A percentile compares a stretch with the other conserved stretches of the same genome.
Conservation (phyloP, 176 grass and related monocot genomes). For the Oropetium thomaeum region DNA sequence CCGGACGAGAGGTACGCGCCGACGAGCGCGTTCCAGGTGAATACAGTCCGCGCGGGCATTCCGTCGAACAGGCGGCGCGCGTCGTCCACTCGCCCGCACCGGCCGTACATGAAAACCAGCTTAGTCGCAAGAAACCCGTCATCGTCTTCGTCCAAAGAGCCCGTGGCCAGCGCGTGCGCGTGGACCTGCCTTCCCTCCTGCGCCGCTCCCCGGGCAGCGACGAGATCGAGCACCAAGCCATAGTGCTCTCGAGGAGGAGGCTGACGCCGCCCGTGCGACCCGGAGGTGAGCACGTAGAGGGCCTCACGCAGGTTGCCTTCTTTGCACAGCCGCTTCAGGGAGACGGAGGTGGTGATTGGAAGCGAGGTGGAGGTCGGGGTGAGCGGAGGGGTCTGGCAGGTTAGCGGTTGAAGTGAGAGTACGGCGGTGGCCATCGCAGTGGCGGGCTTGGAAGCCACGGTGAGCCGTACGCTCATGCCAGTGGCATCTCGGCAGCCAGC, state of each 20-base stretch:
- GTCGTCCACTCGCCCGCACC: conserved; percentile 47
- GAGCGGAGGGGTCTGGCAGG: neutral
- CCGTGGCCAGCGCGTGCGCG: conserved; percentile 43
- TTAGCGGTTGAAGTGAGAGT: neutral
- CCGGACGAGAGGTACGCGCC: conserved; percentile 58
- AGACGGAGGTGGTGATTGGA: neutral
- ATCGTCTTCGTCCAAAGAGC: conserved; percentile 16
- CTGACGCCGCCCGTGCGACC: neutral
- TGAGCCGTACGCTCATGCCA: conserved; percentile 38
- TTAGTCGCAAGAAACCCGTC: conserved; percentile 72
- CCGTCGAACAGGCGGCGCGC: conserved; percentile 68
- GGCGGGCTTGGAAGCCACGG: conserved; percentile 18
- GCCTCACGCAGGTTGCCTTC: conserved; percentile 61
- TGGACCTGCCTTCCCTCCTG: conserved; percentile 66
- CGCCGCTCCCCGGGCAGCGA: conserved; percentile 45
- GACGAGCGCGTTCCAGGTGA: conserved; percentile 88
- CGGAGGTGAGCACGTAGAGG: conserved; percentile 38
- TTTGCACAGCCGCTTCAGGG: conserved; percentile 52
- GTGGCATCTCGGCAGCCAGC: neutral
- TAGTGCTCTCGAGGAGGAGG: conserved; percentile 53
- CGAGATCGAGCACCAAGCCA: conserved; percentile 64
- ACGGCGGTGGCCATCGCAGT: conserved; percentile 30
- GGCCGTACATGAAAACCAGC: conserved; percentile 84
- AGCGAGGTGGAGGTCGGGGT: neutral
- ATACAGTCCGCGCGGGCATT: conserved; percentile 67